Evolutionary conservation across 768 basidiomycete genomes (phyloP).

Genomic region (Amanita inopinata): DNA sequence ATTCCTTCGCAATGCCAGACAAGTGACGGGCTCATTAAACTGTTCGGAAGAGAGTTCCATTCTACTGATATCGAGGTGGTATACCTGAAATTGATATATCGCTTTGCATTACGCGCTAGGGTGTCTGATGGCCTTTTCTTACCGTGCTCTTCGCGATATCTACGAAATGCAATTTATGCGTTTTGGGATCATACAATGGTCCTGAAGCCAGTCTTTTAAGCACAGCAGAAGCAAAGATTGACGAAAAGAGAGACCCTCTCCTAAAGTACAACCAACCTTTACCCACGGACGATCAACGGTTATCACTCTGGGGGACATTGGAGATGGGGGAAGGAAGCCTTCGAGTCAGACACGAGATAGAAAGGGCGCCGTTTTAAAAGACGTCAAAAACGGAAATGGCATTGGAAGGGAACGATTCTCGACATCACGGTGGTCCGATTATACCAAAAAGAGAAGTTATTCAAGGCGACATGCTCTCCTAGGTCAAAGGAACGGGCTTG

Average conservation of each 20-base stretch:
- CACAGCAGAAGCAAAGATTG: constrained; percentile 5
- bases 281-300: constrained; percentile 38
- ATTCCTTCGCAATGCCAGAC: constrained; percentile 41
- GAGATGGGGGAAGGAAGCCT: not conserved
- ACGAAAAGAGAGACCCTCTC: constrained; percentile 53
- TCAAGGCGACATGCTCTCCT: not conserved
- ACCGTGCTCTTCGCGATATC: constrained; percentile 53
- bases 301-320: constrained; percentile 20
- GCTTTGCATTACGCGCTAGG: not conserved
- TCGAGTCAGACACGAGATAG: constrained; percentile 9
- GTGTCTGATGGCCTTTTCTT: constrained; percentile 5
- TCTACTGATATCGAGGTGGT: constrained; percentile 36
- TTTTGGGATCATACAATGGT: constrained; percentile 49
- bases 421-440: constrained; percentile 15
- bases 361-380: not conserved
- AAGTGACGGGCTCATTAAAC: constrained; percentile 47
- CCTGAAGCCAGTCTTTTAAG: constrained; percentile 24
- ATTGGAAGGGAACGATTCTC: constrained; percentile 13
- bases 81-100: constrained; percentile 30
- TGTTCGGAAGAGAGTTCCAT: constrained; percentile 33
- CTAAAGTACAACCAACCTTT: constrained; percentile 43
- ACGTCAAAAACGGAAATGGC: constrained; percentile 1
- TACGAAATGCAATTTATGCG: constrained; percentile 53
- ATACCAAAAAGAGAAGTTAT: constrained; percentile 19
- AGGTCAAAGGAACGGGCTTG: too few relatives aligned